Base-by-base conservation (phyloP, 495 filamentous ascomycete genomes). In the Penicillium cinerascens region DNA sequence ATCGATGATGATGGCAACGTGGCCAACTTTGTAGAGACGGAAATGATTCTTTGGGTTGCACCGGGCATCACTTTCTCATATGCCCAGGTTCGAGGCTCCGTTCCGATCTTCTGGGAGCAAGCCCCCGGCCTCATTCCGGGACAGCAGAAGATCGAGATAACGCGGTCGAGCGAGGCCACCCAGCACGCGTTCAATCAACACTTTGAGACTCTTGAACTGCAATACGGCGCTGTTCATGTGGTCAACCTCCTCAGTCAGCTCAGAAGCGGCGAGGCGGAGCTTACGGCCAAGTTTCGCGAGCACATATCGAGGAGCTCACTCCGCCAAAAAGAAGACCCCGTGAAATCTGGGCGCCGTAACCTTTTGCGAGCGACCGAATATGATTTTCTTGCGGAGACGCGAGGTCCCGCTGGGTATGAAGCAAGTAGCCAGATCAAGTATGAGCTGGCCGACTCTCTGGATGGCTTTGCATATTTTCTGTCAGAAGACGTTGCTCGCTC, bases 1-100 rank as follows among this genome's bases (percentile, higher is more conserved):
- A 96, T 97, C 53, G 93, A 98, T 61, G 93, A 98, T 71, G 92
- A 97, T 62, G 93, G 93, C 13, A 86, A 97, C 65, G 95, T 96
- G 16, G 91, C 95, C 33, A 97, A 97, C 65, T 97, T 87, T 59
- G 85, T 87, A n/a, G 83, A 87, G 58, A 83, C 82, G 0, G 85
- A 87, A 61, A 81, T 81, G 4, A 68, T 84, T 38, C 66, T 81
- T 60, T 95, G 88, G 87, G 85, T 83, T 49, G 86, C 84, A 0
- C 79, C 85, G 26, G 79, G 78, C 6, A 72, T 95, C 23, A 84
- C 87, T 33, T 97, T 97, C 64, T 97, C 95, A 8, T 98, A 97
- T 66, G 90, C 84, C 17, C 93, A 98, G 67, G 81, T 93, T 33
- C 79, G 93, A 52, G 93, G 93, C 39, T 96, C 90, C 5, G 88